Base-by-base conservation (phyloP, 352 stramenopile genomes). In the Pilasporangium apinafurcum region DNA sequence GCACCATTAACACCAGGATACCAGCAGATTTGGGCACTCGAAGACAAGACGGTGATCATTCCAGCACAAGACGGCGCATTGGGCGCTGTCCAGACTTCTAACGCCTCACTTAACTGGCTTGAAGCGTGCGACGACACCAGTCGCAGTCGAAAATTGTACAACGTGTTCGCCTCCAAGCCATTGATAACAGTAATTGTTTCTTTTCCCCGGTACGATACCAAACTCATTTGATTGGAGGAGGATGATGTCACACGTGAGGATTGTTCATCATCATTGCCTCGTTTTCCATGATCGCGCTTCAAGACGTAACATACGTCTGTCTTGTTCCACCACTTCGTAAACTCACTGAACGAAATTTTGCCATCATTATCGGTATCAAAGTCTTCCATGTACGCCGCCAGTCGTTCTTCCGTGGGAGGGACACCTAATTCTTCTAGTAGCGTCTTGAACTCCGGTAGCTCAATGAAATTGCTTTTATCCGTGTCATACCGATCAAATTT, bases 401-500 rank as follows among this genome's bases (percentile, higher is more conserved):
- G 67, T 17, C 83, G 77, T 48, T 96, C 88, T 8, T 70, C 68
- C 6, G 80, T 91, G 1, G 76, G 64, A 2, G 76, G 48, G 5
- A 96, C 83, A 9, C 86, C 88, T 9, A 97, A 67, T 34, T 96
- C 86, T 12, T 82, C 68, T 16, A 96, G 53, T 3, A 96, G 62
- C 29, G 77, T 86, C 47, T 84, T 70, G 45, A 92, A 91, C 44
- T 96, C 84, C 3, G 74, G 67, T 14, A 97, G 62, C 42, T 96
- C 78, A 8, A 90, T 76, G 61, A 71, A 89, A 5, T 59, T 62
- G 47, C 75, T 90, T 13, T 66, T 65, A 48, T 92, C 78, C 9
- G 51, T 54, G 50, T 95, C 78, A 38, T 89, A 89, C 21, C 71
- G 71, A 27, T 82, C 65, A 28, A 91, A 90, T 17, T 84, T 82